Base-by-base conservation (phyloP, 495 filamentous ascomycete genomes). In the Peziza echinospora region DNA sequence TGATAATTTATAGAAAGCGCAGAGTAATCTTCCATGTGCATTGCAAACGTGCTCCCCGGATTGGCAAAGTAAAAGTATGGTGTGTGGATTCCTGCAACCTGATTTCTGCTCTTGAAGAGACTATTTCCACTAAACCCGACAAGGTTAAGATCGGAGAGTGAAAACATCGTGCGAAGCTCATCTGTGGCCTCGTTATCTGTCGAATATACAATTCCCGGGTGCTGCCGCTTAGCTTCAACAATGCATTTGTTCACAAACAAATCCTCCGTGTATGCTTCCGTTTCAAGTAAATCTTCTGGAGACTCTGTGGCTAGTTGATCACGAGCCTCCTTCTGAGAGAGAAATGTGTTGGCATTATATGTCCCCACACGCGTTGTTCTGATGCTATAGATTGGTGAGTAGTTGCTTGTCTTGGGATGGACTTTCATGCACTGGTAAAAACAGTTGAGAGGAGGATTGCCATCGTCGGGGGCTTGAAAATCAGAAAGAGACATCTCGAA, bases 61-160 rank as follows among this genome's bases (percentile, higher is more conserved):
- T 46, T 47, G n/a, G 56, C 56, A 26, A 59, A 51, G 26, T 59
- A 59, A 24, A 59, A 49, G 41, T 59, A 59, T 0, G 56, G 56
- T 10, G 56, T 55, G 25, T 59, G 56, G 21, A 59, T 59, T 5
- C 56, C 56, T 17, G 43, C 41, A 10, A 59, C 50, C n/a, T 42
- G 48, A 16, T 41, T 30, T n/a, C 34, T 53, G 0, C 46, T 48
- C 25, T 51, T 49, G 21, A 48, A 49, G 39, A 59, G 50, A 9
- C 44, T 34, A 37, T 59, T 59, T 0, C 56, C 56, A 11, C 52
- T 45, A 1, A 59, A 47, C 10, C 39, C 25, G 3, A 43, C 45
- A 4, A 59, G 46, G n/a, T 43, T 43, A 5, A 55, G 56, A 30
- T 59, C 50, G 7, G 41, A 41, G 25, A 59, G 52, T 21, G 52